Base-by-base conservation (phyloP, 2,329 filamentous ascomycete species). In the Trichophyton benhamiae region DNA sequence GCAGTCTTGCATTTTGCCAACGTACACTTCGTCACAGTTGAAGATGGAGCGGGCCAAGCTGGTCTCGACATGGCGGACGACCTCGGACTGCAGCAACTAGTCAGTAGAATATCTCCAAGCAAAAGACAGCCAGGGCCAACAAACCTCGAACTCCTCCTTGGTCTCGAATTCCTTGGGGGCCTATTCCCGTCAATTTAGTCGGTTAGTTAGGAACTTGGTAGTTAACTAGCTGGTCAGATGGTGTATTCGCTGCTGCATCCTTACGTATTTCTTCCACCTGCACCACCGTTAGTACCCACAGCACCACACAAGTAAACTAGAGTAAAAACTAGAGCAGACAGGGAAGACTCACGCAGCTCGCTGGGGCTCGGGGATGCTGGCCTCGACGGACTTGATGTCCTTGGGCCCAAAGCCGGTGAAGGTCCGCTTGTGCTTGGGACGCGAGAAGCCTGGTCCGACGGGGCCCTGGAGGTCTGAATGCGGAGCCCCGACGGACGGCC, bases 351-450 rank as follows among this genome's bases (percentile, higher is more conserved):
- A 95, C 72, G 89, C 88, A 69, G 84, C 89, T 66, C 91, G 86
- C 79, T 95, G 87, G 38, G 87, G 85, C 74, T 96, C 91, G 55
- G 92, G 92, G 71, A 97, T 95, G 63, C 77, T 85, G 79, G 91
- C 90, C 78, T 97, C 91, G 57, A 97, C 89, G 69, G 78, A 87
- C 80, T 96, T 96, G 79, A 96, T 96, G 72, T 99, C 94, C 41
- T 83, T 80, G 30, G 91, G 83, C 38, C 91, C 91, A 72, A 97
- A 94, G 7, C 94, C 94, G 8, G 94, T 99, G 67, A 89, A 88
- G n/a, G 92, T 97, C 67, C 94, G 85, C 81, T 90, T 96, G 79
- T 99, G 94, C 79, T 97, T 99, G 53, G 94, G 94, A 64, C 94
- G 83, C 84, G 76, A 86, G 72, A 95, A 92, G 48, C 86, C 87